phyloP scores from a whole-genome alignment of 768 basidiomycete species.

The Dentipellis sp. region DNA sequence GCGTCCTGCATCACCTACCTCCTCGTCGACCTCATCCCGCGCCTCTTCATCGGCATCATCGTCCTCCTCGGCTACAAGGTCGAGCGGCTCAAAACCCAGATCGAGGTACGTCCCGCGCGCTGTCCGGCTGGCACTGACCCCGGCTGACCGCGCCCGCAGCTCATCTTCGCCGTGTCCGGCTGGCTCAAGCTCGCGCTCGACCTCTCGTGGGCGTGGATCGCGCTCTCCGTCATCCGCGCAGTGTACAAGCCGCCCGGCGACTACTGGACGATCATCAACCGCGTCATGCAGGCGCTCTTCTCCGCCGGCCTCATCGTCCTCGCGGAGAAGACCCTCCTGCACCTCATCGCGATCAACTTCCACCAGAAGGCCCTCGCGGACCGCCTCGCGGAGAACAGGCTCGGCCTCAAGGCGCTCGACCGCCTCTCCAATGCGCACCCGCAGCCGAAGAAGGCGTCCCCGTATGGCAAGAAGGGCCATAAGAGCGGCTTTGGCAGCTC shows the following conservation, averaged over 20 bases:
- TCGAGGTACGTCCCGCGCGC: constrained; percentile 42
- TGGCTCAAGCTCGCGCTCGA: constrained; percentile 68
- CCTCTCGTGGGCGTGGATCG: constrained; percentile 66
- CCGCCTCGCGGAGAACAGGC: constrained; percentile 57
- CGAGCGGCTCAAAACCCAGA: constrained; percentile 56
- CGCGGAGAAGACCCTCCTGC: constrained; percentile 53
- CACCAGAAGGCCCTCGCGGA: constrained; percentile 71
- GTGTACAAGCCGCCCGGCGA: constrained; percentile 49
- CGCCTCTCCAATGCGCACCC: constrained; percentile 60
- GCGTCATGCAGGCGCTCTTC: constrained; percentile 57
- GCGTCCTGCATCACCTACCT: constrained; percentile 51
- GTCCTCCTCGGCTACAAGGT: constrained; percentile 50
- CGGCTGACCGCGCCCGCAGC: constrained; percentile 24
- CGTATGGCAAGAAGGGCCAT: constrained; percentile 33
- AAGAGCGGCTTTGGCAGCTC: constrained; percentile 23
- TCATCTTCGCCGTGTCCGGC: constrained; percentile 55
- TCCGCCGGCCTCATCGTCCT: constrained; percentile 34
- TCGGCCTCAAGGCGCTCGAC: constrained; percentile 64
- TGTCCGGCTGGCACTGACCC: neutral
- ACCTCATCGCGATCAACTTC: constrained; percentile 74
- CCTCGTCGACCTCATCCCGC: constrained; percentile 54
- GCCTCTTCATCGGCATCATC: constrained; percentile 42
- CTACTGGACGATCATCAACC: constrained; percentile 64
- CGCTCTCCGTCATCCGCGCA: constrained; percentile 51
- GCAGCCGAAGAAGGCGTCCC: constrained; percentile 25